Conservation (phyloP, 805 yeast genomes). For the Lachancea meyersii region DNA sequence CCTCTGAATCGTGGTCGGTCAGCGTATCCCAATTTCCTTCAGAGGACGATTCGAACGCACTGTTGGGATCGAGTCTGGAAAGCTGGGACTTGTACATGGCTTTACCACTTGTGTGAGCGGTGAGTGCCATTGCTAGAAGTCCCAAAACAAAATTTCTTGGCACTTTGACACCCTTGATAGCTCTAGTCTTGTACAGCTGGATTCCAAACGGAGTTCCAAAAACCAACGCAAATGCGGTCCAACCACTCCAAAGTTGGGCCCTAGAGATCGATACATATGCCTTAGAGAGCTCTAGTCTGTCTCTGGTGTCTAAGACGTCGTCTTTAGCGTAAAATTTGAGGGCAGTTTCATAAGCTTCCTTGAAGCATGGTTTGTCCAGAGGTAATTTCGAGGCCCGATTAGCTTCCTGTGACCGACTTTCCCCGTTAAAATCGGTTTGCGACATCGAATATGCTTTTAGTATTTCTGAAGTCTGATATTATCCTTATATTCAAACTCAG, state of each 20-base stretch:
- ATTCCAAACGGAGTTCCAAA: conserved; percentile 39
- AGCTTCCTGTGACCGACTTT: background rate
- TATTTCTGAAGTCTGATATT: no score
- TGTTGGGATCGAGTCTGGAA: conserved; percentile 18
- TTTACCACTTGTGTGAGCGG: conserved; percentile 31
- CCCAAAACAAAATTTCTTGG: conserved; percentile 40
- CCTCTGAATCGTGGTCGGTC: conserved; percentile 3
- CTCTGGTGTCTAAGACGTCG: conserved; percentile 35
- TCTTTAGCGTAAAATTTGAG: conserved; percentile 46
- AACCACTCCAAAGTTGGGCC: conserved; percentile 34
- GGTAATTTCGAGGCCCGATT: background rate
- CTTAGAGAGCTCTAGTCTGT: conserved; percentile 38
- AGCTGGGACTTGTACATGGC: conserved; percentile 32
- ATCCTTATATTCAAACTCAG: no score
- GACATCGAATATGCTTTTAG: background rate
- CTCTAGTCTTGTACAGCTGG: conserved; percentile 32
- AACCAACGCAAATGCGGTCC: conserved; percentile 39
- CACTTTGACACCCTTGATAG: conserved; percentile 36
- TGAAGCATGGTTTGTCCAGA: conserved; percentile 25
- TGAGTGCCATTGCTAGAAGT: conserved; percentile 34
- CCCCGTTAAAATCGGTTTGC: background rate
- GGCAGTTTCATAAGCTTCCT: conserved; percentile 39
- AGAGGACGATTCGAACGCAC: conserved; percentile 21
- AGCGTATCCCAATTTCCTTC: conserved; percentile 6
- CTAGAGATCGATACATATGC: conserved; percentile 35